These are phyloP conservation scores for Sphagnum contortum DNA, from an alignment of 225 moss, liverwort and hornwort genomes.

Conservation along the genomic window DNA sequence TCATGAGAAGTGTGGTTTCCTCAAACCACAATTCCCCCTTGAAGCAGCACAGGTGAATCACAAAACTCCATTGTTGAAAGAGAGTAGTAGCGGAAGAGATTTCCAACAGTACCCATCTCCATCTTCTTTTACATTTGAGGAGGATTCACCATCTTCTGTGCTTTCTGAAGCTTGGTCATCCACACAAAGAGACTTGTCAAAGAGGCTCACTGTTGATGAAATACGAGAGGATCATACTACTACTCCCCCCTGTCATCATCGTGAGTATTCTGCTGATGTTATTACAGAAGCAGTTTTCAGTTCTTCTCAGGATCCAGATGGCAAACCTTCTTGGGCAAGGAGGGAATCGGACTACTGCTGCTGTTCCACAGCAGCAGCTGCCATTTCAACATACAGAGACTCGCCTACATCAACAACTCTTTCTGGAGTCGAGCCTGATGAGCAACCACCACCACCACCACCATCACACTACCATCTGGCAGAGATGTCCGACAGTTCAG, in stretches of 20 bases:
- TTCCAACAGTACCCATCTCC: slow-evolving; percentile 23
- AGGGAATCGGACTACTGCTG: slow-evolving; percentile 9
- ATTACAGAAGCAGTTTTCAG: no score
- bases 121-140: slow-evolving; percentile 24
- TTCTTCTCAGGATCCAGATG: neutral
- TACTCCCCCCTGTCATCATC: no score
- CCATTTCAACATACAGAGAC: slow-evolving; percentile 4
- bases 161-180: slow-evolving; percentile 7
- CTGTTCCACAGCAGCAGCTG: neutral
- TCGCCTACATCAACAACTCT: slow-evolving; percentile 32
- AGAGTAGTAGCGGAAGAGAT: slow-evolving; percentile 7
- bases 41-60: slow-evolving; percentile 1
- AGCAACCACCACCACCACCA: neutral
- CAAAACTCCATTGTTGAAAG: slow-evolving; percentile 11
- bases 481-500: slow-evolving; percentile 16
- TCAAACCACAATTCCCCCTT: neutral
- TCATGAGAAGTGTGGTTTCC: neutral
- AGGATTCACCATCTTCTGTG: slow-evolving; percentile 18
- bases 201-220: no score
- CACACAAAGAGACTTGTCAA: no score
- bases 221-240: no score
- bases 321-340: slow-evolving; percentile 2
- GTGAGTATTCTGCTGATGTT: no score
- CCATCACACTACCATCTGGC: neutral
- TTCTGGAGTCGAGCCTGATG: slow-evolving; percentile 12